phyloP scores from a whole-genome alignment of 768 basidiomycete genomes.

The Leccinum barrowsii region DNA sequence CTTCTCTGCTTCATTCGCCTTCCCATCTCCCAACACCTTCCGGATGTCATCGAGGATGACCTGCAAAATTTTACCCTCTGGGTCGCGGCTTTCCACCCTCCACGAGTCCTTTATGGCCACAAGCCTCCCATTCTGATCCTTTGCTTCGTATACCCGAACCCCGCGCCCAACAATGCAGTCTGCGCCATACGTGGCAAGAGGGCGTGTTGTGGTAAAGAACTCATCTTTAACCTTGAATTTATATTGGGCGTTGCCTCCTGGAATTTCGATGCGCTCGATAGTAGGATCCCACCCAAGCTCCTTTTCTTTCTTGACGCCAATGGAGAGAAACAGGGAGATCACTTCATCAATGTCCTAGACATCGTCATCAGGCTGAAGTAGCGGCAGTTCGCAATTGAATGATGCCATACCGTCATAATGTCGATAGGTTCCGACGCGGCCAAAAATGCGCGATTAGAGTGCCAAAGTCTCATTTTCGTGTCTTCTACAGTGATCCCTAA shows the following conservation, averaged over 20 bases:
- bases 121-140: background rate
- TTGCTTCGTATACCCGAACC: background rate
- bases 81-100: background rate
- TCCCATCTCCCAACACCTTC: background rate
- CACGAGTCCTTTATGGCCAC: constrained; percentile 9
- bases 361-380: too few relatives aligned
- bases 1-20: background rate
- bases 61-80: background rate
- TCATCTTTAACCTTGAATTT: background rate
- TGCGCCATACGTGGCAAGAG: constrained; percentile 1
- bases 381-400: too few relatives aligned
- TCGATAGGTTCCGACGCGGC: background rate
- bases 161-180: constrained; percentile 1
- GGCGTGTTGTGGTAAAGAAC: background rate
- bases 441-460: background rate
- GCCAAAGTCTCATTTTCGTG: constrained; percentile 28
- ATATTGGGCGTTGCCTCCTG: background rate
- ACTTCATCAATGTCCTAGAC: too few relatives aligned
- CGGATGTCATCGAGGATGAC: background rate
- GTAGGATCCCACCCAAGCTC: constrained; percentile 11
- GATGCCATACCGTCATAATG: background rate
- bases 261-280: background rate
- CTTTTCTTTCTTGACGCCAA: too few relatives aligned
- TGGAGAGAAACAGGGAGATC: too few relatives aligned
- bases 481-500: background rate